These are phyloP conservation scores for Leucogyrophana mollusca DNA, from an alignment of 768 basidiomycete genomes.

Conservation along the genomic window DNA sequence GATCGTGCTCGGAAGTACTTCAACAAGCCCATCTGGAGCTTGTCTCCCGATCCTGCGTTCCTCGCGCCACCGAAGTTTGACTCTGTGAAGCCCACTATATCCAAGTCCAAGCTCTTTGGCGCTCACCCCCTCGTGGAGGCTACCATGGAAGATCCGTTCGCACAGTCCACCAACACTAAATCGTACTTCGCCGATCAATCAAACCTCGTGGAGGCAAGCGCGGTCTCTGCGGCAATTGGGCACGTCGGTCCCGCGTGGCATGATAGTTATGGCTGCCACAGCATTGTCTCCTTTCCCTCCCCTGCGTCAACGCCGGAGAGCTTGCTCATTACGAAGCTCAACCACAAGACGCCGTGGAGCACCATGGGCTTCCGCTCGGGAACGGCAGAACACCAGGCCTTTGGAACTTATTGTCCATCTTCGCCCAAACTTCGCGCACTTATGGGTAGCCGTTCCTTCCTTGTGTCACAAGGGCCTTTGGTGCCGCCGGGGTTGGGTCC, in stretches of 20 bases:
- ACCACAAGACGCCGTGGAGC: too few species aligned
- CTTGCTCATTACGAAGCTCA: too few species aligned
- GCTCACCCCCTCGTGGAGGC: not conserved
- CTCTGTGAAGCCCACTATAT: constrained; percentile 6
- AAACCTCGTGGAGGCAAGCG: constrained; percentile 12
- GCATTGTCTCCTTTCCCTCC: constrained; percentile 7
- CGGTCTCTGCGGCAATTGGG: constrained; percentile 5
- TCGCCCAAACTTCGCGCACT: too few species aligned
- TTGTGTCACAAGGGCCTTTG: too few species aligned
- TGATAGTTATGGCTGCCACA: constrained; percentile 7
- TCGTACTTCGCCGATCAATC: constrained; percentile 9
- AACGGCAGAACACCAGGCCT: too few species aligned
- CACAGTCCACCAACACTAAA: constrained; percentile 6
- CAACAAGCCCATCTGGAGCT: constrained; percentile 7
- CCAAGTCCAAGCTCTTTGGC: not conserved
- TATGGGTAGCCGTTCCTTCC: too few species aligned
- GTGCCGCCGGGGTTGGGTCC: constrained; percentile 4
- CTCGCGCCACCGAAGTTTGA: constrained; percentile 8
- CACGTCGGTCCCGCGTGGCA: constrained; percentile 28
- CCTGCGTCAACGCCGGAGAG: constrained; percentile 4
- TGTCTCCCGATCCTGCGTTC: constrained; percentile 9
- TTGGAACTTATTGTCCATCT: too few species aligned
- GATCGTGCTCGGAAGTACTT: too few species aligned
- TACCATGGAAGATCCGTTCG: constrained; percentile 3
- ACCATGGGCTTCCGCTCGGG: too few species aligned